Evolutionary conservation across 2,329 filamentous ascomycete genomes (phyloP).

Genomic region (Aspergillus sp.): DNA sequence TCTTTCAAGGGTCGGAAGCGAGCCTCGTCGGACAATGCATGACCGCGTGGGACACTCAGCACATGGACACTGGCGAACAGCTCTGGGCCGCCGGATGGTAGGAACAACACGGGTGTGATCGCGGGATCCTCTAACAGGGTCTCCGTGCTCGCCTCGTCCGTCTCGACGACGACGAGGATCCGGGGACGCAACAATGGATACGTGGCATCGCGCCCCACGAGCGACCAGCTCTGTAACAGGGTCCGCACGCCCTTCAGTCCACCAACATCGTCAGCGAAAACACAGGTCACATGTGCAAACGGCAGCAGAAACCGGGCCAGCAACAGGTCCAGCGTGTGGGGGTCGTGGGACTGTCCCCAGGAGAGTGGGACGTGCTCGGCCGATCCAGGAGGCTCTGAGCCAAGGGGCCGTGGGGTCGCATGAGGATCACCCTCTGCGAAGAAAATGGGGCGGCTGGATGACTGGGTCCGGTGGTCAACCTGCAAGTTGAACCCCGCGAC

Average conservation of each 20-base stretch:
- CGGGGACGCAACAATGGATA: conserved; percentile 1
- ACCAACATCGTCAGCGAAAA: conserved; percentile 7
- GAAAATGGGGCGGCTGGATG: neutral
- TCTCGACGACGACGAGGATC: conserved; percentile 1
- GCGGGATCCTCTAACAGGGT: neutral
- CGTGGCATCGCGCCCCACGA: neutral
- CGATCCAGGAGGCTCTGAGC: neutral
- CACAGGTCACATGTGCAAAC: neutral
- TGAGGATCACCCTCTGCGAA: neutral
- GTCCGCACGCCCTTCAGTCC: neutral
- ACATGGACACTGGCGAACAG: conserved; percentile 1
- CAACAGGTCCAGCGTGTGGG: neutral
- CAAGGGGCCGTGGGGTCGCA: neutral
- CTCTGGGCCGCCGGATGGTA: neutral
- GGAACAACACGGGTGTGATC: neutral
- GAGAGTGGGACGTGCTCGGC: neutral
- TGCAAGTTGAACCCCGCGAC: neutral
- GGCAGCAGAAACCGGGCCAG: conserved; percentile 3
- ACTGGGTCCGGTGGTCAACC: conserved; percentile 1
- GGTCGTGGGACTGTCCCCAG: neutral
- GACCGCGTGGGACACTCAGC: neutral
- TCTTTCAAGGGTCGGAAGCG: conserved; percentile 5
- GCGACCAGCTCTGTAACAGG: conserved; percentile 1
- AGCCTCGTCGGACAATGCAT: conserved; percentile 3
- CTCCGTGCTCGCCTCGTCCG: neutral